A percentile compares a stretch with the other conserved stretches of the same genome.
These are phyloP conservation scores for Prunus mira DNA, from an alignment of 306 rosid genomes.

Conservation along the genomic window DNA sequence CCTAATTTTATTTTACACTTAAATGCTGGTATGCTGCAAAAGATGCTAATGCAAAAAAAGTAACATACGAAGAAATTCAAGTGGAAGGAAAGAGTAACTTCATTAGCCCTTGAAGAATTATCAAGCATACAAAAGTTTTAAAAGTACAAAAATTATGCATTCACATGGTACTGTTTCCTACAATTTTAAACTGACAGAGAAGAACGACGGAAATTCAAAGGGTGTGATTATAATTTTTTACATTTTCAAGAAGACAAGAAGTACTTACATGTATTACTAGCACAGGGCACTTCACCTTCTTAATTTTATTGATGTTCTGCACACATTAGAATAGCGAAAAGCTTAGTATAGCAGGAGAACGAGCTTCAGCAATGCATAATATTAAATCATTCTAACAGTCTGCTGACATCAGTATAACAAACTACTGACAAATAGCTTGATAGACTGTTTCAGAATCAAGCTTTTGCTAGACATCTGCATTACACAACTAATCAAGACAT, in stretches of 20 bases:
- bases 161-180: neutral
- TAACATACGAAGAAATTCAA: neutral
- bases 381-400: constrained; percentile 6
- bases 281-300: constrained; percentile 96
- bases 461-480: neutral
- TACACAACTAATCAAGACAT: neutral
- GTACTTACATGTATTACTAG: constrained; percentile 95
- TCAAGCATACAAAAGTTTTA: neutral
- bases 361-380: constrained; percentile 11
- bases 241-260: constrained; percentile 15
- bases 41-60: neutral
- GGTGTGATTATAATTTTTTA: neutral
- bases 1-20: neutral
- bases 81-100: neutral
- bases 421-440: neutral
- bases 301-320: constrained; percentile 95
- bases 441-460: constrained; percentile 4
- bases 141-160: neutral
- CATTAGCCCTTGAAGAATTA: neutral
- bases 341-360: constrained; percentile 16
- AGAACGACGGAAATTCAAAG: neutral
- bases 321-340: constrained; percentile 2
- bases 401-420: neutral
- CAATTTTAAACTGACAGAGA: constrained; percentile 4
- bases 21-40: neutral